These are phyloP conservation scores for Recurvomyces mirabilis DNA, from an alignment of 495 filamentous ascomycete species.

Conservation along the genomic window DNA sequence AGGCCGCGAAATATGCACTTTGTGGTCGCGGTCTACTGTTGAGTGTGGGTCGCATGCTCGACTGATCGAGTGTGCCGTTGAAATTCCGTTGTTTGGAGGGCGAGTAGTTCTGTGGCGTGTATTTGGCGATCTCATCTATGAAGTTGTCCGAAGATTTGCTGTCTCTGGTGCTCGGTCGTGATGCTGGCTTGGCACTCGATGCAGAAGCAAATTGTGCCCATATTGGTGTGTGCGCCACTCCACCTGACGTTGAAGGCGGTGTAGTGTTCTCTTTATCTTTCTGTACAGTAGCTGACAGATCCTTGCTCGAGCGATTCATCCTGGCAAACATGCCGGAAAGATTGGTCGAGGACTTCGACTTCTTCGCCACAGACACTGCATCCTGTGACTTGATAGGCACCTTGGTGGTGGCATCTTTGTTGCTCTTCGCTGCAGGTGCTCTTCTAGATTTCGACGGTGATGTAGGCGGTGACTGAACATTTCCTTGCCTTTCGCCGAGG, in stretches of 20 bases:
- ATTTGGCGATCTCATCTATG: slow-evolving; percentile 50
- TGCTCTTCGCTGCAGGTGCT: background rate
- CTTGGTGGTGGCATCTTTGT: slow-evolving; percentile 37
- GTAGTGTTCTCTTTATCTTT: slow-evolving; percentile 75
- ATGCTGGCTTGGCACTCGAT: background rate
- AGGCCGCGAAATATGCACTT: slow-evolving; percentile 35
- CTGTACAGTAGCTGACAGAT: slow-evolving; percentile 30
- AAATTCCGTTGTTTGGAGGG: slow-evolving; percentile 58
- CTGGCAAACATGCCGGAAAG: slow-evolving; percentile 53
- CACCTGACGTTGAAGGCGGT: slow-evolving; percentile 42
- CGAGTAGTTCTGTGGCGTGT: slow-evolving; percentile 49
- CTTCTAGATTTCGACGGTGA: slow-evolving; percentile 15
- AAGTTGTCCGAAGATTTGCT: slow-evolving; percentile 23
- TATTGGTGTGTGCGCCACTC: slow-evolving; percentile 52
- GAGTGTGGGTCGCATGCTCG: slow-evolving; percentile 36
- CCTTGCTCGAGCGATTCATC: slow-evolving; percentile 47
- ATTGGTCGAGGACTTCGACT: slow-evolving; percentile 74
- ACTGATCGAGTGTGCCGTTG: slow-evolving; percentile 41
- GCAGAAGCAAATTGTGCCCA: slow-evolving; percentile 56
- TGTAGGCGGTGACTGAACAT: slow-evolving; percentile 16
- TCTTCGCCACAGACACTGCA: slow-evolving; percentile 52
- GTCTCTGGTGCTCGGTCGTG: slow-evolving; percentile 11
- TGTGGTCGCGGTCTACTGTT: slow-evolving; percentile 43
- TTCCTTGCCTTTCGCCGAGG: slow-evolving; percentile 18
- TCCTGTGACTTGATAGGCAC: slow-evolving; percentile 37